These are phyloP conservation scores for Calonectria fujianensis DNA, from an alignment of 2,329 filamentous ascomycete genomes.

Conservation along the genomic window DNA sequence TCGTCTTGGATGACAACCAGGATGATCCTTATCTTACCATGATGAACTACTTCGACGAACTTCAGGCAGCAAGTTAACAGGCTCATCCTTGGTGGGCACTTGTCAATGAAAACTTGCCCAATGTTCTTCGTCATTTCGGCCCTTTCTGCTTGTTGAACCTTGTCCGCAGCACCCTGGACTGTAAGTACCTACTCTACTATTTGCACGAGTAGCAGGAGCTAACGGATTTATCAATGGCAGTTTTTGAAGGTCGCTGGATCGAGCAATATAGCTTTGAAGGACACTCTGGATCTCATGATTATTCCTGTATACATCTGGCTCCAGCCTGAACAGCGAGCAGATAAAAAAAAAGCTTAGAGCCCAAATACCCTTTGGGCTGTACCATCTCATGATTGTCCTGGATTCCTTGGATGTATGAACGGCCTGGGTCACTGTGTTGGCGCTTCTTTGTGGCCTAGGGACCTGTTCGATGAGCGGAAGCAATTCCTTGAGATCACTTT, in stretches of 20 bases:
- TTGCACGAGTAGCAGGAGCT: slow-evolving; percentile 10
- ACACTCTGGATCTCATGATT: neutral
- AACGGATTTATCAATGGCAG: slow-evolving; percentile 1
- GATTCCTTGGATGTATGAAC: neutral
- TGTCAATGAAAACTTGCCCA: no score
- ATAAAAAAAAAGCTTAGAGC: no score
- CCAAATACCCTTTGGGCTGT: no score
- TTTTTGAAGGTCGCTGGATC: slow-evolving; percentile 4
- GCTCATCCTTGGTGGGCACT: no score
- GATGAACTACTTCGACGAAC: no score
- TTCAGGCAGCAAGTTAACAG: no score
- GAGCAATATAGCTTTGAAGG: neutral
- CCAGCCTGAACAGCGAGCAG: no score
- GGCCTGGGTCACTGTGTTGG: slow-evolving; percentile 2
- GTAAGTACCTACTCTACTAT: neutral
- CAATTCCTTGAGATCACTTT: neutral
- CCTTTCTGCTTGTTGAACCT: neutral
- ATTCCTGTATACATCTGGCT: neutral
- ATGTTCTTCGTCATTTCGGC: no score
- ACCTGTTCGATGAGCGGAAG: neutral
- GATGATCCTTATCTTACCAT: neutral
- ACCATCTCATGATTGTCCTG: neutral
- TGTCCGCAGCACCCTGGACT: no score
- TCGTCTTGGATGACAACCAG: neutral
- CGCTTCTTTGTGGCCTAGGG: slow-evolving; percentile 1